A percentile compares a stretch with the other conserved stretches of the same genome.
Conservation (phyloP, 148 eudicot genomes). For the Rhododendron griersonianum region DNA sequence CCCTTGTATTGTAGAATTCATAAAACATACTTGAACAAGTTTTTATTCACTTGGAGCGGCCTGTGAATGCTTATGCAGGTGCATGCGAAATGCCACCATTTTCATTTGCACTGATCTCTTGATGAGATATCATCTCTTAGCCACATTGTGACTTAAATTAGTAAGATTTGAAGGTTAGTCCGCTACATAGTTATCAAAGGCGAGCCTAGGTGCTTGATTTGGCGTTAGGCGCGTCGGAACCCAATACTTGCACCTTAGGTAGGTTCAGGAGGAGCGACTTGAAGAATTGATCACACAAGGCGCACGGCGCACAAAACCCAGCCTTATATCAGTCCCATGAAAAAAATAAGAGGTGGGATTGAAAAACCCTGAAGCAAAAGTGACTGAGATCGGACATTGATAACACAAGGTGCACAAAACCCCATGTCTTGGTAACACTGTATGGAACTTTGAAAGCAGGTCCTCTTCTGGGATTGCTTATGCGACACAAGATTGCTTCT, state of each 20-base stretch:
- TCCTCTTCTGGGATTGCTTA: neutral
- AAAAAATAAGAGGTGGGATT: too few relatives aligned
- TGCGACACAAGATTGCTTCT: neutral
- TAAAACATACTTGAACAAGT: neutral
- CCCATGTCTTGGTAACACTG: neutral
- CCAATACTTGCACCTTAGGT: neutral
- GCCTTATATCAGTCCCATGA: neutral
- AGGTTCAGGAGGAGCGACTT: neutral
- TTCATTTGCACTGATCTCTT: conserved; percentile 2
- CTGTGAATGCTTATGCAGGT: neutral
- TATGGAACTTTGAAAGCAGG: neutral
- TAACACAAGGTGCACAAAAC: neutral
- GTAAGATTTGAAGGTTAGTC: neutral
- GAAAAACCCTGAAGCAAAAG: neutral
- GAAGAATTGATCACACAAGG: neutral
- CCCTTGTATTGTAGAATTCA: neutral
- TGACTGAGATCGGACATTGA: neutral
- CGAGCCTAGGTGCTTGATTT: neutral
- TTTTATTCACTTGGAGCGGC: neutral
- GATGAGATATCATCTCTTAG: neutral
- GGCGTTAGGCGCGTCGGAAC: neutral
- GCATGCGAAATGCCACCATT: neutral
- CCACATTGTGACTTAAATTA: neutral
- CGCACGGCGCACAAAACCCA: neutral
- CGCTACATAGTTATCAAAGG: neutral